Evolutionary conservation across 2,329 filamentous ascomycete genomes (phyloP).

Genomic region (Aspergillaceae sp.): DNA sequence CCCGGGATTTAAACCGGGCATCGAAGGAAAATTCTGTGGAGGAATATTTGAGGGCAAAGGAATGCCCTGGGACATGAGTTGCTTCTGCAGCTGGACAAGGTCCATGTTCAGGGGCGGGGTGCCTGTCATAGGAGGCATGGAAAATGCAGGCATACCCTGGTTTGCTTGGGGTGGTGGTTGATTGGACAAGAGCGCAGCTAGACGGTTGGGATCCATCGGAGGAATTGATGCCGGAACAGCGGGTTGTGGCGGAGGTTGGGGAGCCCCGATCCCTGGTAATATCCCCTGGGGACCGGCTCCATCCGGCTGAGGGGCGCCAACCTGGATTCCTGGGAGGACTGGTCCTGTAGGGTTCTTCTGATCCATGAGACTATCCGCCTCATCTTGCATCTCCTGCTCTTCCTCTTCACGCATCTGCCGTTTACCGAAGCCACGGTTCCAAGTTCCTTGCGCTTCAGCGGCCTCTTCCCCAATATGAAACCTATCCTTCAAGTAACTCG

Average conservation of each 20-base stretch:
- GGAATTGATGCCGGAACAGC: conserved; percentile 30
- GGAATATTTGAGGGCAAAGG: conserved; percentile 27
- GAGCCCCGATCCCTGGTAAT: conserved; percentile 42
- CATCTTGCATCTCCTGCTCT: conserved; percentile 86
- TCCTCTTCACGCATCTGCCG: conserved; percentile 82
- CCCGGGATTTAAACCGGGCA: conserved; percentile 18
- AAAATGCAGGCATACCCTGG: conserved; percentile 30
- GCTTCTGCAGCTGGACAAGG: conserved; percentile 31
- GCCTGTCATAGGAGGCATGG: conserved; percentile 39
- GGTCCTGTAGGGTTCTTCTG: conserved; percentile 67
- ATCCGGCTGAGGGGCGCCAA: conserved; percentile 39
- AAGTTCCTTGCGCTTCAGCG: conserved; percentile 90
- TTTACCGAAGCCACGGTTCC: conserved; percentile 69
- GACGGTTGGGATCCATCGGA: conserved; percentile 40
- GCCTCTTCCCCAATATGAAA: conserved; percentile 93
- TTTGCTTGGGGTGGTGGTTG: conserved; percentile 30
- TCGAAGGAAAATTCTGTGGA: conserved; percentile 33
- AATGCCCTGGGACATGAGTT: conserved; percentile 27
- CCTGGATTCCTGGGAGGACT: conserved; percentile 42
- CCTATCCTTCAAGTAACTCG: conserved; percentile 75
- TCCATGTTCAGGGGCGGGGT: conserved; percentile 38
- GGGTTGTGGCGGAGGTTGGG: conserved; percentile 28
- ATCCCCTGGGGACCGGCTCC: conserved; percentile 32
- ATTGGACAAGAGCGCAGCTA: conserved; percentile 40
- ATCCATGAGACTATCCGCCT: conserved; percentile 84